Base-by-base conservation (phyloP, 2,329 filamentous ascomycete species). In the Grosmannia clavigera region DNA sequence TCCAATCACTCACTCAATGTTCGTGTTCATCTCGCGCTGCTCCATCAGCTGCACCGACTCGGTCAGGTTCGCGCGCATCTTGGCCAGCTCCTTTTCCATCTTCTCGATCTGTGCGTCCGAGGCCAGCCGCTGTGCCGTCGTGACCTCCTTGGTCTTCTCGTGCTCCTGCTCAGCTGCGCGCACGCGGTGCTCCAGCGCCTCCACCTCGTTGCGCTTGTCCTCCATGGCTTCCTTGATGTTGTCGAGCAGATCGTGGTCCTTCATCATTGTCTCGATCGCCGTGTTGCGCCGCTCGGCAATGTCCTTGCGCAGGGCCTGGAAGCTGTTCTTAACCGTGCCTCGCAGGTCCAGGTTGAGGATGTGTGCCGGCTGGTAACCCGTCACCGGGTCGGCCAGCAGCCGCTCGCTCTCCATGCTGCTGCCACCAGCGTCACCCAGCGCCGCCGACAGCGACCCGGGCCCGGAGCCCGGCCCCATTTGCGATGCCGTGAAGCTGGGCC, bases 1-100 rank as follows among this genome's bases (percentile, higher is more conserved):
- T 27, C 12, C 48, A 5, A 11, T 5, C 5, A 80, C 86, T 70
- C 77, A 92, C 88, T 97, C 92, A 67, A 97, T 94, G 62, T 92
- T 95, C 14, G 90, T 94, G 67, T 92, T 95, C 83, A 97, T 96
- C 76, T 97, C 92, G 60, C 90, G 81, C 73, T 96, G 92, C 71
- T 96, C 91, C 81, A 96, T 87, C 55, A 95, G 74, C 73, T 96
- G 90, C 58, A 96, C 88, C 40, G 86, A 91, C 71, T 96, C 92
- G 3, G 84, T 86, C 35, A 96, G 77, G 12, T 86, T 87, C 2
- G 87, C 83, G 51, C 92, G 82, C 90, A 97, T 95, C 71, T 91
- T 90, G 55, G 89, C 88, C n/a, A 99, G 77, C 71, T 99, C 92
- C 73, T 96, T 96, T 75, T 99, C 94, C 87, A 96, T 95, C 77